These are phyloP conservation scores for Pythium diclinum DNA, from an alignment of 352 stramenopile genomes.

Conservation along the genomic window DNA sequence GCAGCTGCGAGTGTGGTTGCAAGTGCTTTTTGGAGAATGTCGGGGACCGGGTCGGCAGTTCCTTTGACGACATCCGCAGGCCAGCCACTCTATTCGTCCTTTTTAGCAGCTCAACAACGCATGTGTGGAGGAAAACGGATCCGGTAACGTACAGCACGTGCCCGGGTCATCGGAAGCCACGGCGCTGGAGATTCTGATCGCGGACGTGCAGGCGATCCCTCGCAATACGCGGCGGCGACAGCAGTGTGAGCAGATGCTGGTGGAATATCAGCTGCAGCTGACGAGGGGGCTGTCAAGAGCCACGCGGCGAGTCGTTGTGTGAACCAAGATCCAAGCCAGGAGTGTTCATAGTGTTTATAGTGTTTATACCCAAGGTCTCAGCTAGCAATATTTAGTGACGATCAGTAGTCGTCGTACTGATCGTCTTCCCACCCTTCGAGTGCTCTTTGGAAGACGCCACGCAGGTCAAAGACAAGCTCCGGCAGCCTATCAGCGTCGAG, in stretches of 20 bases:
- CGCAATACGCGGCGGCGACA: constrained; percentile 16
- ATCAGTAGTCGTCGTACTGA: background rate
- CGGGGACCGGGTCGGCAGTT: too few species aligned
- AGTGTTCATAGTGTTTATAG: too few species aligned
- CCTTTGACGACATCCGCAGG: too few species aligned
- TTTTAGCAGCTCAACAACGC: too few species aligned
- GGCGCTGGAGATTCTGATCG: constrained; percentile 9
- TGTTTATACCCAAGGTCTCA: too few species aligned
- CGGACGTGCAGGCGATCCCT: constrained; percentile 14
- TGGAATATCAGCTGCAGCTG: constrained; percentile 3
- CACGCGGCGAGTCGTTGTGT: background rate
- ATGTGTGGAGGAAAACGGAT: too few species aligned
- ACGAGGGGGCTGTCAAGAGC: background rate
- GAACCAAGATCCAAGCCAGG: background rate
- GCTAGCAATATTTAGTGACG: too few species aligned
- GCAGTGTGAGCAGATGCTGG: constrained; percentile 13
- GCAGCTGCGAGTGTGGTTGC: too few species aligned
- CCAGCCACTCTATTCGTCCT: too few species aligned
- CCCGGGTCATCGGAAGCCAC: too few species aligned
- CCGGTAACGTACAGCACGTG: too few species aligned
- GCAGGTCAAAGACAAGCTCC: background rate
- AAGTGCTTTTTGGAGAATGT: too few species aligned
- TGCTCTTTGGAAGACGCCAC: background rate
- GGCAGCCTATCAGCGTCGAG: background rate
- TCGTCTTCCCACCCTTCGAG: background rate